phyloP scores from a whole-genome alignment of 164 flowering plant species.

The Annona cherimola region DNA sequence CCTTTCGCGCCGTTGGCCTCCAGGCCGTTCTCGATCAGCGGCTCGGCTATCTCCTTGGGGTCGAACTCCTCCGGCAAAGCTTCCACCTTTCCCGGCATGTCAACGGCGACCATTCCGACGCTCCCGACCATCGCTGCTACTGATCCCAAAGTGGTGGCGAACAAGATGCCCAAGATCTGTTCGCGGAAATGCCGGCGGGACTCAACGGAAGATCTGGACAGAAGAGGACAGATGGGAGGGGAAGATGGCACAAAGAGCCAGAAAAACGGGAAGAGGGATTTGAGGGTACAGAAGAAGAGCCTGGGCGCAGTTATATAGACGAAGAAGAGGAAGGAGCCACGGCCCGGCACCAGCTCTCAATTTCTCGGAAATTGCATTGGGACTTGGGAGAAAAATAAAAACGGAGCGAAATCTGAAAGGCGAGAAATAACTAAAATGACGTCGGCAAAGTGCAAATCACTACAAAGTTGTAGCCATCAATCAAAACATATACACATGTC shows the following conservation, averaged over 20 bases:
- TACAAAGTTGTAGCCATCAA: no score
- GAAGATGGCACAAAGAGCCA: not conserved
- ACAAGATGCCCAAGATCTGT: not conserved
- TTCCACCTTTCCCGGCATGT: conserved; percentile 15
- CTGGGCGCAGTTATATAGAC: not conserved
- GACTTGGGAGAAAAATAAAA: no score
- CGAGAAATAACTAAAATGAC: no score
- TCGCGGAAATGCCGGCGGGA: not conserved
- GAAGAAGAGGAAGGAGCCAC: no score
- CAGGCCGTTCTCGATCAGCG: conserved; percentile 9
- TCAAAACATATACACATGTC: no score
- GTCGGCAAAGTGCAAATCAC: no score
- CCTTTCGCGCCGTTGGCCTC: conserved; percentile 11
- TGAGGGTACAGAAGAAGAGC: not conserved
- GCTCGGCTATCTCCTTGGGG: conserved; percentile 30
- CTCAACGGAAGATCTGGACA: not conserved
- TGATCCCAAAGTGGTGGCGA: not conserved
- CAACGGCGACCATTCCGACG: conserved; percentile 7
- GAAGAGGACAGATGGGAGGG: no score
- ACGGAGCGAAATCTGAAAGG: no score
- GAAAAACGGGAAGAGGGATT: not conserved
- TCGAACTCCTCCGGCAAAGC: conserved; percentile 34
- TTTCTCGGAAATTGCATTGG: no score
- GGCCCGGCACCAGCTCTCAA: no score
- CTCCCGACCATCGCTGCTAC: conserved; percentile 27